Conservation (phyloP, 768 basidiomycete species). For the Cyclocybe aegerita region DNA sequence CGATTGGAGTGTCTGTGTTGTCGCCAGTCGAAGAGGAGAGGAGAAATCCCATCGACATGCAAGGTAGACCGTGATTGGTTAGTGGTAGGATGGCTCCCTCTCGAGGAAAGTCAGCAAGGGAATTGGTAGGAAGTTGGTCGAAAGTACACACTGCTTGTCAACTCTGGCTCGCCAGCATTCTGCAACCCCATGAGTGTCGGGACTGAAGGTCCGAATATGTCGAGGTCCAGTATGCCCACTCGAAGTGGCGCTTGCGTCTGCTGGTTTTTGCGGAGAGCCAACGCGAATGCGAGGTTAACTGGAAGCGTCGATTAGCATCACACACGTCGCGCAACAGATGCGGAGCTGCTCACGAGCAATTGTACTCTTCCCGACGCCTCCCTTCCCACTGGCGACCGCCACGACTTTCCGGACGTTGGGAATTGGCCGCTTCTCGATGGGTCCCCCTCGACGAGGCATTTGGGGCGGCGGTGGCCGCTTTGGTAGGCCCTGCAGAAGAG, state of each 20-base stretch:
- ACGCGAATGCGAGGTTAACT: conserved; percentile 84
- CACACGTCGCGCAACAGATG: neutral
- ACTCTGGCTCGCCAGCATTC: conserved; percentile 69
- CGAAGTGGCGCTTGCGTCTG: conserved; percentile 43
- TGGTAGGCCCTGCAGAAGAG: conserved; percentile 27
- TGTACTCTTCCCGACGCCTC: conserved; percentile 95
- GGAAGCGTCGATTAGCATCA: conserved; percentile 2
- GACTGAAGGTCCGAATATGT: conserved; percentile 93
- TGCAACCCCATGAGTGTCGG: conserved; percentile 93
- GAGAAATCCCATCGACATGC: conserved; percentile 98
- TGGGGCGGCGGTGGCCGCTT: conserved; percentile 43
- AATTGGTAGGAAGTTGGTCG: neutral
- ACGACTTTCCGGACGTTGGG: conserved; percentile 79
- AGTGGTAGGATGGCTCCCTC: conserved; percentile 81
- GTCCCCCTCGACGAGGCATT: conserved; percentile 58
- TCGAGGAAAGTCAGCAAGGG: conserved; percentile 22
- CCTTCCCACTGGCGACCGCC: conserved; percentile 90
- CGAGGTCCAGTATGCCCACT: conserved; percentile 90
- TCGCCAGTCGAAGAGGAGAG: conserved; percentile 49
- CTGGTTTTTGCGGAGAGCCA: conserved; percentile 46
- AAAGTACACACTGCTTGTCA: conserved; percentile 60
- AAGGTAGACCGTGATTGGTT: conserved; percentile 83
- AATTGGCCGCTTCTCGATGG: conserved; percentile 54
- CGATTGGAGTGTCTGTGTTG: conserved; percentile 74
- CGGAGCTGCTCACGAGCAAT: conserved; percentile 64